phyloP scores from a whole-genome alignment of 1,139 yeast genomes.

The Groenewaldozyma sp. region DNA sequence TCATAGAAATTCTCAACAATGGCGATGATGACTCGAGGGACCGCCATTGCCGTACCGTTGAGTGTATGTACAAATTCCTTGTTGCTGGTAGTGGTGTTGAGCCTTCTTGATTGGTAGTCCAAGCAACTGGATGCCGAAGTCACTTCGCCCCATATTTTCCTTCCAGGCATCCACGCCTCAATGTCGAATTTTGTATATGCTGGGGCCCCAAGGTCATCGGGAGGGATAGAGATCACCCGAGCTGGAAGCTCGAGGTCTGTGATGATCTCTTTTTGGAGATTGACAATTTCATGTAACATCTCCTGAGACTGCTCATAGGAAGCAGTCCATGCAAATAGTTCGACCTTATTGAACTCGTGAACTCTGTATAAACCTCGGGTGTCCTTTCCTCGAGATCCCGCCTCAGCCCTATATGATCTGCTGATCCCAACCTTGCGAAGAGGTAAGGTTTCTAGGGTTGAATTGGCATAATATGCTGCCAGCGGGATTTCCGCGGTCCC shows the following conservation, averaged over 20 bases:
- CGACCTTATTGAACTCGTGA: constrained; percentile 97
- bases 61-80: constrained; percentile 63
- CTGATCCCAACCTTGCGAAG: constrained; percentile 68
- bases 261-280: constrained; percentile 58
- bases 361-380: constrained; percentile 90
- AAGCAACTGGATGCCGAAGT: constrained; percentile 89
- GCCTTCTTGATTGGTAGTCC: constrained; percentile 81
- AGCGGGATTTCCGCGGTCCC: constrained; percentile 96
- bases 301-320: constrained; percentile 33
- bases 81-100: constrained; percentile 47
- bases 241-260: constrained; percentile 67
- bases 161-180: constrained; percentile 98
- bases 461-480: constrained; percentile 59
- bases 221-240: constrained; percentile 80
- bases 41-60: constrained; percentile 94
- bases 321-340: constrained; percentile 66
- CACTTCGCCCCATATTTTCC: constrained; percentile 88
- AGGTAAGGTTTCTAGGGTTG: constrained; percentile 38
- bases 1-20: constrained; percentile 79
- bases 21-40: constrained; percentile 85
- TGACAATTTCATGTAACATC: constrained; percentile 52
- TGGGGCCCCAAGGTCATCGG: constrained; percentile 86
- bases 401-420: constrained; percentile 89
- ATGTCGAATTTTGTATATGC: constrained; percentile 88
- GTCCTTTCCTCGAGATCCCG: constrained; percentile 92